These are phyloP conservation scores for Trichoderma citrinoviride DNA, from an alignment of 2,329 filamentous ascomycete genomes.

Conservation along the genomic window DNA sequence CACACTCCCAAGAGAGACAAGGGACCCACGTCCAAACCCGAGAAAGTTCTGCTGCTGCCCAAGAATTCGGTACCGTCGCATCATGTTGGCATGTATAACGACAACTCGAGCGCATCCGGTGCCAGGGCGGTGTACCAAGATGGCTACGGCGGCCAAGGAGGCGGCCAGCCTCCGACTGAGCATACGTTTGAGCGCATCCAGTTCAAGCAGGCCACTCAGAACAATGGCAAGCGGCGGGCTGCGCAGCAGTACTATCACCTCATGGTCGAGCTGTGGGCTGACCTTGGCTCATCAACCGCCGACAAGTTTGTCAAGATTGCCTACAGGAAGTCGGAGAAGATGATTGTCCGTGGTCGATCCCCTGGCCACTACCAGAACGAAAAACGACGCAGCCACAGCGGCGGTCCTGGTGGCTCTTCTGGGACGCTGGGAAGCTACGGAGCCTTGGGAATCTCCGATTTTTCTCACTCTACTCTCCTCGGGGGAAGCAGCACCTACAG, in stretches of 20 bases:
- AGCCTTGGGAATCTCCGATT: constrained; percentile 28
- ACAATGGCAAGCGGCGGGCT: constrained; percentile 86
- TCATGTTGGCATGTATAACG: constrained; percentile 47
- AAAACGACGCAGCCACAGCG: constrained; percentile 65
- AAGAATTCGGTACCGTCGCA: constrained; percentile 57
- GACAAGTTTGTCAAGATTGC: constrained; percentile 69
- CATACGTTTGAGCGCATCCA: constrained; percentile 83
- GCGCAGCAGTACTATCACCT: constrained; percentile 92
- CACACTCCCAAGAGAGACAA: constrained; percentile 92
- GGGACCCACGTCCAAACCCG: constrained; percentile 73
- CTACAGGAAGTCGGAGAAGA: constrained; percentile 69
- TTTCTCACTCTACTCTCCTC: constrained; percentile 5
- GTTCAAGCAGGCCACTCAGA: constrained; percentile 90
- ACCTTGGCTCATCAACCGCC: constrained; percentile 50
- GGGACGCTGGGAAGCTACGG: constrained; percentile 54
- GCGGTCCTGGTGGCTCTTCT: constrained; percentile 64
- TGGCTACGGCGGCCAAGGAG: constrained; percentile 35
- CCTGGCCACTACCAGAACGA: constrained; percentile 78
- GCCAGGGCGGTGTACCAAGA: constrained; percentile 43
- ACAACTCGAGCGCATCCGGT: constrained; percentile 32
- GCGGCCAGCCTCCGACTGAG: constrained; percentile 46
- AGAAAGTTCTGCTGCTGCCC: constrained; percentile 65
- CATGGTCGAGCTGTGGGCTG: constrained; percentile 78
- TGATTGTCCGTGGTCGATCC: constrained; percentile 83
- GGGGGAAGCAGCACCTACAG: constrained; percentile 12